Base-by-base conservation (phyloP, 2,329 filamentous ascomycete genomes). In the Thielaviopsis musarum region DNA sequence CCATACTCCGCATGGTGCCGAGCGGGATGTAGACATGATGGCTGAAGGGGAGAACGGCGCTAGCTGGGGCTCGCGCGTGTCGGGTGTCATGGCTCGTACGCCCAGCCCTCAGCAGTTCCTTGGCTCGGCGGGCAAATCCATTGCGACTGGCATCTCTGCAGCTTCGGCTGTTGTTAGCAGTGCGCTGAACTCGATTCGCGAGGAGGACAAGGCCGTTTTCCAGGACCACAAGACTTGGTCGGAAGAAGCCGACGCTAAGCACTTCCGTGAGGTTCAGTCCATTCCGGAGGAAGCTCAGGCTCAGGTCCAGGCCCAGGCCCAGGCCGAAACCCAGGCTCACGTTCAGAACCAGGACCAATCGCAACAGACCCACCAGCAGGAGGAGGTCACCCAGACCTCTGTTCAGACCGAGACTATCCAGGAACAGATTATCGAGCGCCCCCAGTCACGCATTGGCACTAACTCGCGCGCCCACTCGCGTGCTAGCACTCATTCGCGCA, bases 191-290 rank as follows among this genome's bases (percentile, higher is more conserved):
- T 84, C 87, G 17, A 93, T 94, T 64, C 80, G 87, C 59, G 88
- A 95, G 69, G 90, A 94, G 68, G 87, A 91, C 67, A 84, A 82
- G 68, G 80, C 82, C 63, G 85, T 85, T 57, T 93, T 86, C 69
- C 84, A 83, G 64, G 91, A 96, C 70, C 88, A 93, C 71, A 87
- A 88, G 69, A 83, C 88, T 57, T 96, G 91, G 91, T 90, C 86
- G 15, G 90, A 96, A 70, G 91, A 96, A 72, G 88, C 85, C 22
- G 85, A 88, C 65, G 79, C 85, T 55, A 82, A 85, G 67, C 74
- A 74, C 65, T 74, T 77, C 59, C 74, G 73, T 58, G 26, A 41
- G 5, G 49, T 19, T 7, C 30, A 54, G 13, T 30, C 61, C 60
- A 26, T 38, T 30, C 15, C 34, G 4, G 30, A 26, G 26, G 48